These are phyloP conservation scores for Helicocarpus griseus DNA, from an alignment of 2,329 filamentous ascomycete species.

Conservation along the genomic window DNA sequence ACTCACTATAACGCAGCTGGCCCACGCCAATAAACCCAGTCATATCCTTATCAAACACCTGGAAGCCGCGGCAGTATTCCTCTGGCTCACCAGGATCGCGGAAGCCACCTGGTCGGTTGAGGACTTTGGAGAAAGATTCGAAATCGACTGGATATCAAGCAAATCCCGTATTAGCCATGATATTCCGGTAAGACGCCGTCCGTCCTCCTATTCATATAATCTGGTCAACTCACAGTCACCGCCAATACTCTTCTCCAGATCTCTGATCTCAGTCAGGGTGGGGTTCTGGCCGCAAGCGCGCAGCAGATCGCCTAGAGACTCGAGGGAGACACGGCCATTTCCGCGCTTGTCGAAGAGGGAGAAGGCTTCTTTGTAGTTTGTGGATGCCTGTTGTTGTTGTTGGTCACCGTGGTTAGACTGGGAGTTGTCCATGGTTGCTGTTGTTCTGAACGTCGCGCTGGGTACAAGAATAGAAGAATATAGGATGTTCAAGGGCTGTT, in stretches of 20 bases:
- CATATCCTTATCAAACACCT: slow-evolving; percentile 99
- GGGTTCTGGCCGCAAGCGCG: slow-evolving; percentile 97
- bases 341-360: slow-evolving; percentile 99
- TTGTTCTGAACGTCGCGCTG: not conserved
- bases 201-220: not conserved
- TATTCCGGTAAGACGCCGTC: no score
- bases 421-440: slow-evolving; percentile 20
- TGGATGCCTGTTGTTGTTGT: slow-evolving; percentile 50
- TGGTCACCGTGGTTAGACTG: slow-evolving; percentile 15
- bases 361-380: slow-evolving; percentile 99
- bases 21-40: slow-evolving; percentile 96
- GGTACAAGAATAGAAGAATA: not conserved
- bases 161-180: not conserved
- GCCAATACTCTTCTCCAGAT: slow-evolving; percentile 83
- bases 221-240: slow-evolving; percentile 66
- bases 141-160: slow-evolving; percentile 65
- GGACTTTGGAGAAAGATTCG: slow-evolving; percentile 89
- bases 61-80: slow-evolving; percentile 96
- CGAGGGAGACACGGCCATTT: slow-evolving; percentile 78
- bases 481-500: not conserved
- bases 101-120: slow-evolving; percentile 96
- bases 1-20: slow-evolving; percentile 76
- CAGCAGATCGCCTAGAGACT: slow-evolving; percentile 83
- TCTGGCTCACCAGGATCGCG: slow-evolving; percentile 95
- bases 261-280: slow-evolving; percentile 81